These are phyloP conservation scores for Quercus phellos DNA, from an alignment of 331 rosid species.

Conservation along the genomic window DNA sequence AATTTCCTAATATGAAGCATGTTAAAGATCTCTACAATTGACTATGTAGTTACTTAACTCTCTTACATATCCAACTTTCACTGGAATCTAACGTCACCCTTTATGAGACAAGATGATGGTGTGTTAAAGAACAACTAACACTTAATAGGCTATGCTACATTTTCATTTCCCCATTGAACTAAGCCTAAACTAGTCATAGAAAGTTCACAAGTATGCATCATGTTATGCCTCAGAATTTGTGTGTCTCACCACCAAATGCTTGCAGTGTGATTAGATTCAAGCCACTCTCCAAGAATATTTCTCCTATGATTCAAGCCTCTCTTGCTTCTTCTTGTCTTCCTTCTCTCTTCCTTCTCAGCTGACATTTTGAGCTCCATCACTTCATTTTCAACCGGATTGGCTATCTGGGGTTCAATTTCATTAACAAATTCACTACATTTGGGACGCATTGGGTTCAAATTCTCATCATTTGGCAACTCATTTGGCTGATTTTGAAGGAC, in stretches of 20 bases:
- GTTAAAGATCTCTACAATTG: not conserved
- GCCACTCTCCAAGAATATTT: constrained; percentile 24
- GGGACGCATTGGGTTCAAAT: not conserved
- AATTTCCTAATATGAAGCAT: not conserved
- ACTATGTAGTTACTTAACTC: not conserved
- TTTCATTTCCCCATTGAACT: not conserved
- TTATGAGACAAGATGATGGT: not conserved
- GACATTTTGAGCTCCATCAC: constrained; percentile 9
- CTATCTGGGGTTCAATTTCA: not conserved
- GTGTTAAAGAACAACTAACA: not conserved
- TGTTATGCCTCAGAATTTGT: not conserved
- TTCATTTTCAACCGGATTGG: not conserved
- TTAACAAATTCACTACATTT: not conserved
- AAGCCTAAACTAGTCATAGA: not conserved
- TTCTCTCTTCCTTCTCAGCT: constrained; percentile 15
- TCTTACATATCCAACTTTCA: not conserved
- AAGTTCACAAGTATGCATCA: not conserved
- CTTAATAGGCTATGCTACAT: not conserved
- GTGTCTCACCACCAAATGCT: not conserved
- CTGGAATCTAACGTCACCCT: not conserved
- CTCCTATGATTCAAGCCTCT: constrained; percentile 4
- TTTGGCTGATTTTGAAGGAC: not conserved
- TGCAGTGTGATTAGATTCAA: not conserved
- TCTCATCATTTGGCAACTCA: constrained; percentile 3
- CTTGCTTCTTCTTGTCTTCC: constrained; percentile 17